phyloP scores from a whole-genome alignment of 352 stramenopile genomes.

The Achlya hypogyna region DNA sequence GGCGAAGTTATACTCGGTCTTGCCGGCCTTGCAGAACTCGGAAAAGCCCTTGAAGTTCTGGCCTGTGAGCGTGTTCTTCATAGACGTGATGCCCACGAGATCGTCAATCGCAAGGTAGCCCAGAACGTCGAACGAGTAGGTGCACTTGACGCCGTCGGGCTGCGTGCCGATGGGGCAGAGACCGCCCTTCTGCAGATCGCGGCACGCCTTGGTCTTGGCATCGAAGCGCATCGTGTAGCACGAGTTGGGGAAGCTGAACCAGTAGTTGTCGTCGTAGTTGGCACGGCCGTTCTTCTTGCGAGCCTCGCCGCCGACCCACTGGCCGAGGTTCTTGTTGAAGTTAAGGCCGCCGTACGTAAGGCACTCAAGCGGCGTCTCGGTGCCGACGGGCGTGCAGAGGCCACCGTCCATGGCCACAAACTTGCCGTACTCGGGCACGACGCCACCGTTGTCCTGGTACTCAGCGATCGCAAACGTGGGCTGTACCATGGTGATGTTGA shows the following conservation, averaged over 20 bases:
- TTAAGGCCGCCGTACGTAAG: constrained; percentile 39
- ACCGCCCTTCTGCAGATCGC: constrained; percentile 7
- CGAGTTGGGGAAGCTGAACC: constrained; percentile 11
- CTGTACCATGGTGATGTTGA: constrained; percentile 23
- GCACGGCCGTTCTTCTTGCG: constrained; percentile 26
- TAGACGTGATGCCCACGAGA: constrained; percentile 30
- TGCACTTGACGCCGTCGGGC: constrained; percentile 30
- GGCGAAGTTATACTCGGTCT: constrained; percentile 25
- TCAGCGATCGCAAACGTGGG: constrained; percentile 9
- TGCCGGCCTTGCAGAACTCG: constrained; percentile 25
- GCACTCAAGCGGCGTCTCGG: constrained; percentile 28
- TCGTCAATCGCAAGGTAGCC: constrained; percentile 30
- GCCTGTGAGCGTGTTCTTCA: constrained; percentile 21
- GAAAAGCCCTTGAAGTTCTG: constrained; percentile 21
- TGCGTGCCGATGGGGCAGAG: constrained; percentile 22
- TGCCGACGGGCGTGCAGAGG: constrained; percentile 40
- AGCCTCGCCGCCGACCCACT: constrained; percentile 36
- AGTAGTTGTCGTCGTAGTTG: constrained; percentile 36
- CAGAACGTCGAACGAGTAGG: constrained; percentile 27
- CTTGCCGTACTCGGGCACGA: constrained; percentile 32
- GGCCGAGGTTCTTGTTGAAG: constrained; percentile 33
- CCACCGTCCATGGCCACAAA: constrained; percentile 57
- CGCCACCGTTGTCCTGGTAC: constrained; percentile 19
- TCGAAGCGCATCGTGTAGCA: constrained; percentile 3
- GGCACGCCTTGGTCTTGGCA: neutral